Evolutionary conservation across 495 filamentous ascomycete genomes (phyloP), one percentile per base, ranked within the genome.

Genomic region (Bacidia rubella): DNA sequence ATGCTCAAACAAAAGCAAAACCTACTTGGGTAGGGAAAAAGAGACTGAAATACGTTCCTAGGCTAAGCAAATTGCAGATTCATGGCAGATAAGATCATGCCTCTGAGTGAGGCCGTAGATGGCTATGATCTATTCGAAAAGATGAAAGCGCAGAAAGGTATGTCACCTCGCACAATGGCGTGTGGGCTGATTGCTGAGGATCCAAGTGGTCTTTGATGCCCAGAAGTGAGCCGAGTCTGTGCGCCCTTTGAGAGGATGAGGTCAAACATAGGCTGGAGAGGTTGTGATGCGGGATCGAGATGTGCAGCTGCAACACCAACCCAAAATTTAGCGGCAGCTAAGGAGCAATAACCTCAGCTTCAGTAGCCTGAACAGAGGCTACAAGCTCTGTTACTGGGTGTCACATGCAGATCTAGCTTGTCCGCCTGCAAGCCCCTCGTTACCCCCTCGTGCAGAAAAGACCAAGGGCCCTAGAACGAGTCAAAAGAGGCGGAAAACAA

Each of bases 21-120:
- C 63, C 66, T 81, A 50, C 73, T 95, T 53, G 77, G 81, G 89
- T 93, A 72, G 68, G 84, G 12, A 3, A 24, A 4, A 24, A 15
- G 20, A 47, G 4, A 47, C 21, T 15, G 15, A 47, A 22, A 11
- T 24, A 15, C n/a, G n/a, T n/a, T 53, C 38, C 52, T 50, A 62
- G 29, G 42, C 55, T 67, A 40, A 64, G 45, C 29, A 44, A 40
- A 26, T 53, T 35, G 15, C 56, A 88, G 88, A 40, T 95, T 95
- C 71, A 93, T 96, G 86, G 79, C 82, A 7, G 87, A 95, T 54
- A 88, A 90, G 63, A 83, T 95, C 60, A 94, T 96, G 87, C 86
- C 86, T 20, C 73, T 96, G 40, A 76, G 77, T 2, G 71, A 87
- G 55, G 92, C 89, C 1, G 81, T 89, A 12, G 85, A 90, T 63